phyloP scores from a whole-genome alignment of 352 stramenopile genomes.

The Globisporangium carolinianum region DNA sequence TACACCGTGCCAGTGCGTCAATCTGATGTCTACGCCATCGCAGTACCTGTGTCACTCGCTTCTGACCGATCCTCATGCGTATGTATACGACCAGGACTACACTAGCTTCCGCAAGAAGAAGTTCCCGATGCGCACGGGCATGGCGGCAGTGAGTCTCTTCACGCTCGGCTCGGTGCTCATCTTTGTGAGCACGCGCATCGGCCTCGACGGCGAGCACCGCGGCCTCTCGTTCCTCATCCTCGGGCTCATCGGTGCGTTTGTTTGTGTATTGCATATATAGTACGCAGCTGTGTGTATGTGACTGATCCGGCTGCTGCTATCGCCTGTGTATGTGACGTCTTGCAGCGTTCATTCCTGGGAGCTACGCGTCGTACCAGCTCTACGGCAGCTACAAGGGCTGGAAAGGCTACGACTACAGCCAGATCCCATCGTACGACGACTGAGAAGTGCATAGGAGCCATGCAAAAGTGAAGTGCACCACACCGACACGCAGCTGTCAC shows the following conservation, averaged over 20 bases:
- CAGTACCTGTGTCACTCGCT: neutral
- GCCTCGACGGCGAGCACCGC: slow-evolving; percentile 63
- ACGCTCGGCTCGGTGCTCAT: slow-evolving; percentile 64
- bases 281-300: too few species aligned
- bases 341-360: slow-evolving; percentile 76
- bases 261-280: neutral
- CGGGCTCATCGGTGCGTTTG: slow-evolving; percentile 58
- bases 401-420: slow-evolving; percentile 80
- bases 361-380: slow-evolving; percentile 71
- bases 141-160: slow-evolving; percentile 69
- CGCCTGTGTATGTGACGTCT: neutral
- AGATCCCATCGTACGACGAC: slow-evolving; percentile 82
- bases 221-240: slow-evolving; percentile 75
- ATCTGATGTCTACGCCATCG: neutral
- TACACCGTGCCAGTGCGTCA: slow-evolving; percentile 17
- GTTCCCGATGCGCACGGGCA: slow-evolving; percentile 69
- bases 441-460: slow-evolving; percentile 12
- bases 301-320: too few species aligned
- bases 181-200: slow-evolving; percentile 68
- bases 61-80: neutral
- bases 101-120: slow-evolving; percentile 24
- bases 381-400: slow-evolving; percentile 80
- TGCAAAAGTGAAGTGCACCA: neutral
- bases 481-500: too few species aligned
- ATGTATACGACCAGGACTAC: slow-evolving; percentile 20